Evolutionary conservation across 306 rosid genomes (phyloP), one percentile per base, ranked within the genome.

Genomic region (Glycine soja): DNA sequence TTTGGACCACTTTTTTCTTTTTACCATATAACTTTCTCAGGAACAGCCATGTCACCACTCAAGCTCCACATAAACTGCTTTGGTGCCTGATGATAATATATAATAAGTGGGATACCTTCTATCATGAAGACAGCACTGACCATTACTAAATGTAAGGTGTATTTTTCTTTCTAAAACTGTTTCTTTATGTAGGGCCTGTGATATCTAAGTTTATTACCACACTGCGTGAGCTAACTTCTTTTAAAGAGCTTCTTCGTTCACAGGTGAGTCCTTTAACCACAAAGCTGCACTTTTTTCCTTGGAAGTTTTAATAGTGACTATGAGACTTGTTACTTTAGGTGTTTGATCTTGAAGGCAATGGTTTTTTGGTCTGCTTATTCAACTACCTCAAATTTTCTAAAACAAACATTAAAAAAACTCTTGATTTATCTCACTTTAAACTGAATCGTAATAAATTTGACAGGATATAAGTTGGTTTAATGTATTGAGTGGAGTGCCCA

Each of bases 211-310:
- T 93, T 64, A 87, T 90, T 82, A 69, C 81, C 18, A 80, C 94
- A 82, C 79, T 93, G 82, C 97, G 82, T 52, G 99, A 95, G 83
- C 92, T 95, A 78, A 96, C 97, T 86, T 83, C 94, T 48, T 90
- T 90, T 86, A 95, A 95, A 86, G 99, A 95, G 88, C 96, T 90
- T 88, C 96, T 95, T 77, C 97, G 97, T 75, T 88, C 98, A 79
- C 99, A 95, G 91, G 99, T 93, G 79, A 87, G 92, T 86, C 74
- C 77, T 58, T 34, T 38, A 67, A 80, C 77, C 76, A 19, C 9
- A 59, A 61, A 68, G 70, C 69, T 80, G 54, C 43, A 65, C 30
- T 67, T 77, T 65, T 24, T 80, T 69, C n/a, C 63, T 30, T 19
- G 9, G 12, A 77, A 47, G 48, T 76, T 72, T 72, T 57, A 77